A percentile compares a stretch with the other conserved stretches of the same genome.
These are phyloP conservation scores for Vitis riparia DNA, from an alignment of 164 flowering plant species.

Conservation along the genomic window DNA sequence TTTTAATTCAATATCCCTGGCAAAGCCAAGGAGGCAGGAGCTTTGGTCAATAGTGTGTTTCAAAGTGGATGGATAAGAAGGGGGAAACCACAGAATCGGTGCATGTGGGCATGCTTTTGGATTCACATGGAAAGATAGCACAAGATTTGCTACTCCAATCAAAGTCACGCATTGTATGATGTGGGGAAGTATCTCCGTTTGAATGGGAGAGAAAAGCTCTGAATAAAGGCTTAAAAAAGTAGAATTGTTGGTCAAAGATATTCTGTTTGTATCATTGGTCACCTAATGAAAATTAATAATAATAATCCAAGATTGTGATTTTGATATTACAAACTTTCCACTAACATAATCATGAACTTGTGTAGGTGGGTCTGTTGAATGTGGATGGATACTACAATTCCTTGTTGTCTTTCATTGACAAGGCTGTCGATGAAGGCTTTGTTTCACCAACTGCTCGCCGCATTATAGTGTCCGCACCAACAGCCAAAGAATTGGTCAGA, in stretches of 20 bases:
- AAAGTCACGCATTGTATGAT: slow-evolving; percentile 4
- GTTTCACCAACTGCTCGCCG: slow-evolving; percentile 76
- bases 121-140: slow-evolving; percentile 42
- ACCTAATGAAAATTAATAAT: background rate
- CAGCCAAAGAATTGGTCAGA: slow-evolving; percentile 68
- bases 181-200: slow-evolving; percentile 26
- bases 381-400: slow-evolving; percentile 89
- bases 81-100: slow-evolving; percentile 17
- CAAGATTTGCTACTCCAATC: slow-evolving; percentile 25
- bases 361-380: slow-evolving; percentile 92
- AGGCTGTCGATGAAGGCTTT: slow-evolving; percentile 97
- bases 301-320: background rate
- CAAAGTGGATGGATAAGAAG: slow-evolving; percentile 6
- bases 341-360: background rate
- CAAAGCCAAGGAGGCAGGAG: too few relatives aligned
- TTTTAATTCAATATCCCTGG: too few relatives aligned
- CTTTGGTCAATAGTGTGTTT: slow-evolving; percentile 8
- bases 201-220: slow-evolving; percentile 19
- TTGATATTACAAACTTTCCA: slow-evolving; percentile 2
- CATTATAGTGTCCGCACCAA: slow-evolving; percentile 82
- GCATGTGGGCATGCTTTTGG: slow-evolving; percentile 30
- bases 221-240: background rate
- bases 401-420: slow-evolving; percentile 73
- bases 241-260: slow-evolving; percentile 10
- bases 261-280: slow-evolving; percentile 4